phyloP scores from a whole-genome alignment of 1,284 basidiomycete genomes.

The Ustilago crameri region DNA sequence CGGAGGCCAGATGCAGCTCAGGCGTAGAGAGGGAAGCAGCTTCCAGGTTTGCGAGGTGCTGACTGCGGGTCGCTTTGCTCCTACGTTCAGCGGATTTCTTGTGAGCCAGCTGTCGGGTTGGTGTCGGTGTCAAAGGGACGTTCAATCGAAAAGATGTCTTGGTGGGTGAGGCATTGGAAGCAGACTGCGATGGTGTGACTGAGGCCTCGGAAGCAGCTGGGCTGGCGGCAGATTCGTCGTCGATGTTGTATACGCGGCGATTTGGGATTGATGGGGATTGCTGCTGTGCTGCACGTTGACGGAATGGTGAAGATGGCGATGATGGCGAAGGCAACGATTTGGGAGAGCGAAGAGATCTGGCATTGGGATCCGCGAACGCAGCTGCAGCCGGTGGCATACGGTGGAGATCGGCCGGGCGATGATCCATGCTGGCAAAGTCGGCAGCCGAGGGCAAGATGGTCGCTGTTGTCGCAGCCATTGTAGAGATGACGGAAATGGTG shows the following conservation, averaged over 20 bases:
- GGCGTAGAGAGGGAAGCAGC: conserved; percentile 55
- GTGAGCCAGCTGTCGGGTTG: conserved; percentile 20
- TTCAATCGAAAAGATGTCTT: conserved; percentile 12
- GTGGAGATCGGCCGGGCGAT: conserved; percentile 23
- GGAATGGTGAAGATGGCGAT: conserved; percentile 24
- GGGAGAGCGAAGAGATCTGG: conserved; percentile 22
- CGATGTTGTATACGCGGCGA: conserved; percentile 41
- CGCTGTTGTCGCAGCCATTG: conserved; percentile 39
- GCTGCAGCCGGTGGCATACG: conserved; percentile 16
- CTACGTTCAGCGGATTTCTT: conserved; percentile 35
- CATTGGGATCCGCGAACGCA: conserved; percentile 12
- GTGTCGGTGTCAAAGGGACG: conserved; percentile 15
- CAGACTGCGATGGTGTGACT: conserved; percentile 26
- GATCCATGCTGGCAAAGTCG: conserved; percentile 39
- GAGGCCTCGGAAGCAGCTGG: conserved; percentile 10
- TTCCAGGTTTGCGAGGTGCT: conserved; percentile 49
- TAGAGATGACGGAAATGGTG: conserved; percentile 3
- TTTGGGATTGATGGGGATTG: conserved; percentile 34
- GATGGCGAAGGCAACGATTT: conserved; percentile 31
- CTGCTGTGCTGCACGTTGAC: conserved; percentile 8
- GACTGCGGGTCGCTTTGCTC: conserved; percentile 32
- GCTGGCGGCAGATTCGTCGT: conserved; percentile 14
- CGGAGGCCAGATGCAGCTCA: conserved; percentile 58
- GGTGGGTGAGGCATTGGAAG: conserved; percentile 20
- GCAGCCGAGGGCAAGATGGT: conserved; percentile 34